A percentile compares a stretch with the other conserved stretches of the same genome.
These are phyloP conservation scores for Collybia nuda DNA, from an alignment of 768 basidiomycete species.

Conservation along the genomic window DNA sequence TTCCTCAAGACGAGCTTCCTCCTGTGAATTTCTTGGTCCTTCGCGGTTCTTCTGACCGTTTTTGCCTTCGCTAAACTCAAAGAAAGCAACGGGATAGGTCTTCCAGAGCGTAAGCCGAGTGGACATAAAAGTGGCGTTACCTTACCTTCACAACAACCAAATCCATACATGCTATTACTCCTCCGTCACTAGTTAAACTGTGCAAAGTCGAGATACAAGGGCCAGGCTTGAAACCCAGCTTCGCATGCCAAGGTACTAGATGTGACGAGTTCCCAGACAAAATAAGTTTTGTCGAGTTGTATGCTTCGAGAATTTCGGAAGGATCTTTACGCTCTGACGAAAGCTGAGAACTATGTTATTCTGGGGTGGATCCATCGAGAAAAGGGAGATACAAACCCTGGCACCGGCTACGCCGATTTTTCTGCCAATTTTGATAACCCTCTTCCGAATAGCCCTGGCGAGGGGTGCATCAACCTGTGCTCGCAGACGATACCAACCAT, in stretches of 20 bases:
- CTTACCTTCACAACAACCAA: constrained; percentile 66
- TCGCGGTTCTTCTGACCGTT: constrained; percentile 49
- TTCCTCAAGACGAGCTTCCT: constrained; percentile 60
- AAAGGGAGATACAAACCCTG: constrained; percentile 50
- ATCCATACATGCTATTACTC: constrained; percentile 72
- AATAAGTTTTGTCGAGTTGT: constrained; percentile 60
- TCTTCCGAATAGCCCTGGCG: constrained; percentile 63
- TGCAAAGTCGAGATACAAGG: constrained; percentile 76
- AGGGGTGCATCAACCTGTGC: constrained; percentile 77
- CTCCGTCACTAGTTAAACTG: constrained; percentile 82
- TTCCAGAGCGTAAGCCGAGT: constrained; percentile 26
- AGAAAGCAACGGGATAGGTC: constrained; percentile 75
- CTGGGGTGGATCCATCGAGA: not conserved
- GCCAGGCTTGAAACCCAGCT: constrained; percentile 71
- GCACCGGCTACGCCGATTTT: constrained; percentile 85
- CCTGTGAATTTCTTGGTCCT: constrained; percentile 68
- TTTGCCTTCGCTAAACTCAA: constrained; percentile 60
- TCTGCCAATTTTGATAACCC: constrained; percentile 70
- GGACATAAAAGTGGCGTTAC: not conserved
- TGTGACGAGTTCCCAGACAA: constrained; percentile 86
- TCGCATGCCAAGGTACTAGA: constrained; percentile 84
- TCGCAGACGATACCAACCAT: constrained; percentile 93
- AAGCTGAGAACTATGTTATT: constrained; percentile 42
- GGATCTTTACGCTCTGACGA: constrained; percentile 73
- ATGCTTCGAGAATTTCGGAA: constrained; percentile 79